These are phyloP conservation scores for Dactylellina leptospora DNA, from an alignment of 2,329 filamentous ascomycete genomes.

Conservation along the genomic window DNA sequence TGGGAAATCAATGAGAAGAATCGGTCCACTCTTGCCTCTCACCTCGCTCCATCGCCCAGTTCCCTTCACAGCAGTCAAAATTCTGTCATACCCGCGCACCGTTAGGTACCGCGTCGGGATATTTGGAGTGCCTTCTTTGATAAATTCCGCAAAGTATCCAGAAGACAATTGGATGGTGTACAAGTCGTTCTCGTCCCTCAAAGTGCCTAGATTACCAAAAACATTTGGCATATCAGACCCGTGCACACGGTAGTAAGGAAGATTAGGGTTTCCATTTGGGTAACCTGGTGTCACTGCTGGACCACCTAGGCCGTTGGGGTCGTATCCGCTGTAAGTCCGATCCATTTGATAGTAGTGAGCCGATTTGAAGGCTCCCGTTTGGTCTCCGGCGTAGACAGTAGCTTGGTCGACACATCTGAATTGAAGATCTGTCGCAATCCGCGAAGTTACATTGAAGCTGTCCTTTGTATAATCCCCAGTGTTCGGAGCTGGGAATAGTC, in stretches of 20 bases:
- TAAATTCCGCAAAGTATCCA: slow-evolving; percentile 66
- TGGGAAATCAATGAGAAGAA: slow-evolving; percentile 64
- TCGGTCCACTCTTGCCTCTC: slow-evolving; percentile 59
- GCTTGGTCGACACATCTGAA: slow-evolving; percentile 71
- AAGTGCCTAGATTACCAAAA: slow-evolving; percentile 65
- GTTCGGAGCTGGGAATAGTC: slow-evolving; percentile 65
- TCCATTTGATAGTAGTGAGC: slow-evolving; percentile 71
- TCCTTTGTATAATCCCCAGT: slow-evolving; percentile 66
- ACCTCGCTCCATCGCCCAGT: slow-evolving; percentile 61
- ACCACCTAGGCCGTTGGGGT: slow-evolving; percentile 66
- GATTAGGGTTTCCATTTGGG: slow-evolving; percentile 64
- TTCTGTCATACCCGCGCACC: slow-evolving; percentile 64
- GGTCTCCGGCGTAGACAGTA: slow-evolving; percentile 65
- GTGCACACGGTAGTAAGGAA: slow-evolving; percentile 68
- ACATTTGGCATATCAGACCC: slow-evolving; percentile 67
- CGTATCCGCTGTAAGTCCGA: slow-evolving; percentile 66
- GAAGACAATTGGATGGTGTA: slow-evolving; percentile 63
- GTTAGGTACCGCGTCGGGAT: slow-evolving; percentile 62
- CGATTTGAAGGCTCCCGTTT: slow-evolving; percentile 63
- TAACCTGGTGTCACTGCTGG: slow-evolving; percentile 61
- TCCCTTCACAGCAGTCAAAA: slow-evolving; percentile 60
- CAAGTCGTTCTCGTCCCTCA: slow-evolving; percentile 66
- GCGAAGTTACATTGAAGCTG: slow-evolving; percentile 67
- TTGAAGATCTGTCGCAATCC: slow-evolving; percentile 68
- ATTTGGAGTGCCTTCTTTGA: slow-evolving; percentile 66